phyloP scores from a whole-genome alignment of 1,284 basidiomycete species.

The Meira nashicola region DNA sequence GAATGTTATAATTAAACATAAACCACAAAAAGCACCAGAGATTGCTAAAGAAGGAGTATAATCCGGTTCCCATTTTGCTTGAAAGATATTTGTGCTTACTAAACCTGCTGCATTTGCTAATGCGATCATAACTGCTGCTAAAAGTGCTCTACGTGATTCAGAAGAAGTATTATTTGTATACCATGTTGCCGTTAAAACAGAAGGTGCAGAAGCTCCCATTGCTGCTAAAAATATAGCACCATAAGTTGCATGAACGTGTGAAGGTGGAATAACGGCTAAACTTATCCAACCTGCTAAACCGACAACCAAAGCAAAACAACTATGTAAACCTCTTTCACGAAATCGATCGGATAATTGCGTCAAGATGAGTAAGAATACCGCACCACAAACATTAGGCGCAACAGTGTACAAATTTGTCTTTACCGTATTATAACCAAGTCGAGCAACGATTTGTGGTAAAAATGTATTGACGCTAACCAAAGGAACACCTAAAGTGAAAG shows the following conservation, averaged over 20 bases:
- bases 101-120: background rate
- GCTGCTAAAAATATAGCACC: background rate
- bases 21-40: too few relatives aligned
- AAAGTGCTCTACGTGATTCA: background rate
- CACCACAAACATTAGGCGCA: slow-evolving; percentile 47
- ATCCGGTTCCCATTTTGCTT: background rate
- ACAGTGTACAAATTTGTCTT: slow-evolving; percentile 60
- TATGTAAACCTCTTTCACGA: background rate
- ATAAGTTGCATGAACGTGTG: background rate
- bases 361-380: slow-evolving; percentile 19
- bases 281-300: background rate
- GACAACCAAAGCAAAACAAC: background rate
- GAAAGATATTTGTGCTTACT: background rate
- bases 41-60: too few relatives aligned
- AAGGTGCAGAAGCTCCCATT: background rate
- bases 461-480: background rate
- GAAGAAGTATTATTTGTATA: background rate
- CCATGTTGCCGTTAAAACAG: background rate
- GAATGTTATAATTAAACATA: too few relatives aligned
- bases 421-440: slow-evolving; percentile 57
- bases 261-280: background rate
- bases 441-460: background rate
- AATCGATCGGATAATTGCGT: slow-evolving; percentile 14
- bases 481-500: background rate
- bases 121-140: background rate